phyloP scores from a whole-genome alignment of 2,329 filamentous ascomycete genomes.

The Neonectria magnoliae region DNA sequence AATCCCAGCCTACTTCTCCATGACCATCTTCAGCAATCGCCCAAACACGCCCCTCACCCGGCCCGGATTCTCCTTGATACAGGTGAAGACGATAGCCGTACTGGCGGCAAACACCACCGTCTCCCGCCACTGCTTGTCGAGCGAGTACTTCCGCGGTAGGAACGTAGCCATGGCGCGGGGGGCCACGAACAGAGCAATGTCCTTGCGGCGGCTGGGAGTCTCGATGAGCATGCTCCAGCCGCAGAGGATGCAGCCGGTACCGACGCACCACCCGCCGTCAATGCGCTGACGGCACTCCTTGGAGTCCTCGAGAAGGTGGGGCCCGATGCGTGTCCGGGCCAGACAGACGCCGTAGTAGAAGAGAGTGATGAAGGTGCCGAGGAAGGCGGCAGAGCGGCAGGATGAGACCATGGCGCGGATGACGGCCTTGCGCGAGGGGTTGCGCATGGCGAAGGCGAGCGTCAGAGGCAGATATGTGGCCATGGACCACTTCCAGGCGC shows the following conservation, averaged over 20 bases:
- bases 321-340: constrained; percentile 77
- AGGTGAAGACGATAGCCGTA: constrained; percentile 76
- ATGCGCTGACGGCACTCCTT: constrained; percentile 59
- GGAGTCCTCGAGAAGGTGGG: constrained; percentile 69
- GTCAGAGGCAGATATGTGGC: constrained; percentile 81
- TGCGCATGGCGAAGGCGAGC: constrained; percentile 67
- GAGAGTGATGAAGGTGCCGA: constrained; percentile 78
- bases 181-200: constrained; percentile 83
- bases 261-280: constrained; percentile 74
- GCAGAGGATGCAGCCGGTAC: constrained; percentile 76
- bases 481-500: constrained; percentile 79
- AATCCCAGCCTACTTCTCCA: constrained; percentile 47
- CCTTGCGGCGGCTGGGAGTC: constrained; percentile 70
- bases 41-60: constrained; percentile 77
- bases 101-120: constrained; percentile 72
- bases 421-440: constrained; percentile 57
- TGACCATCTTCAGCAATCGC: constrained; percentile 62
- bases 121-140: constrained; percentile 73
- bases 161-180: constrained; percentile 80
- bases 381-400: constrained; percentile 77
- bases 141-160: constrained; percentile 74
- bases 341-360: constrained; percentile 91
- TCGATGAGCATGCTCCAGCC: constrained; percentile 86
- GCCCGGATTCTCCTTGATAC: constrained; percentile 68
- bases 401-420: constrained; percentile 68